Conservation (phyloP, 1,284 basidiomycete genomes). For the Cutaneotrichosporon dermatis region DNA sequence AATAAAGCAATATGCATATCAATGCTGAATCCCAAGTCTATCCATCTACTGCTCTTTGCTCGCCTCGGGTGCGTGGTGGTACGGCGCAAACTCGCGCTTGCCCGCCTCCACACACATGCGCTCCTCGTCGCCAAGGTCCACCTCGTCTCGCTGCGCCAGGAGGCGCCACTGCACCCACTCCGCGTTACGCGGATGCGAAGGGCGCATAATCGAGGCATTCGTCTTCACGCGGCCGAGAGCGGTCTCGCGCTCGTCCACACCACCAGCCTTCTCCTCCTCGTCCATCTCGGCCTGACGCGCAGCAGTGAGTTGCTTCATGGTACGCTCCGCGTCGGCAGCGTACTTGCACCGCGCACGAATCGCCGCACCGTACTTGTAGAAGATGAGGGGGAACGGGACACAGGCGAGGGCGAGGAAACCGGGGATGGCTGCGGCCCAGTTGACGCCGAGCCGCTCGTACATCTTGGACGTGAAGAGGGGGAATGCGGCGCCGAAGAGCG, state of each 20-base stretch:
- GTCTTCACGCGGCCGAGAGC: constrained; percentile 6
- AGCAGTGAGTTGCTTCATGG: constrained; percentile 34
- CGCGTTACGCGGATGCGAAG: constrained; percentile 19
- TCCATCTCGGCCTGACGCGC: constrained; percentile 8
- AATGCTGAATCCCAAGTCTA: no score
- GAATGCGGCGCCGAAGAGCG: constrained; percentile 57
- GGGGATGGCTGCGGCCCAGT: constrained; percentile 53
- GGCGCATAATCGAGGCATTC: background rate
- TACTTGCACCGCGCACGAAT: constrained; percentile 57
- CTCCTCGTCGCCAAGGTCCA: constrained; percentile 37
- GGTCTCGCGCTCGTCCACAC: constrained; percentile 10
- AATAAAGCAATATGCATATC: background rate
- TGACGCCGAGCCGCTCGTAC: constrained; percentile 57
- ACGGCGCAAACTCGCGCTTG: background rate
- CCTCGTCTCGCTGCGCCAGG: constrained; percentile 38
- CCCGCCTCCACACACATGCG: constrained; percentile 5
- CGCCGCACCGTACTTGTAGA: constrained; percentile 47
- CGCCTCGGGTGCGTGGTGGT: background rate
- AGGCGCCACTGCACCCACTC: constrained; percentile 33
- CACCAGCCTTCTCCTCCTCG: constrained; percentile 17
- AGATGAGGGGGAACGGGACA: constrained; percentile 11
- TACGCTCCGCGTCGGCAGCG: constrained; percentile 37
- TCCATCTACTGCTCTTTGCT: background rate
- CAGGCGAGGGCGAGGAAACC: constrained; percentile 29
- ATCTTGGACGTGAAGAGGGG: constrained; percentile 58